Evolutionary conservation across 2,329 filamentous ascomycete genomes (phyloP), one percentile per base, ranked within the genome.

Genomic region (Beauveria varroae): DNA sequence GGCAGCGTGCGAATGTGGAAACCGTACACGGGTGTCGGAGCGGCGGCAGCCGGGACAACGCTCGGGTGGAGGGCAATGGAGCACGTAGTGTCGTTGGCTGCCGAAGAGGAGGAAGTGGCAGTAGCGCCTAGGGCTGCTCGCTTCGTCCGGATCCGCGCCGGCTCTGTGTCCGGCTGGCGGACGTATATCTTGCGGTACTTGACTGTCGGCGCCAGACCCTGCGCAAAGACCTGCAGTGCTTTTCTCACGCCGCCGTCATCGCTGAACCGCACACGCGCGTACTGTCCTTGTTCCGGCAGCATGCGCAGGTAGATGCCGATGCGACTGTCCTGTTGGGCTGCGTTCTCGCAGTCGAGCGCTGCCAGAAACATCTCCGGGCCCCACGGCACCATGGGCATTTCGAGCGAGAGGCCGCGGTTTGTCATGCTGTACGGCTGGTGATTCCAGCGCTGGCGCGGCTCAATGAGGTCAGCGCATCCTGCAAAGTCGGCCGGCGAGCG

Each of bases 371-470:
- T 63, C 53, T 63, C 57, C 5, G 46, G 30, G 20, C 57, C 62
- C 62, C 62, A 63, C 16, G 58, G 44, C 16, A 57, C 52, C 49
- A 61, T 57, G 52, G 52, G 52, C 51, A 61, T 50, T 41, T 63
- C 46, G 5, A 64, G 41, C 40, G 52, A 46, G 24, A 64, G 60
- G 26, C 62, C 60, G 12, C 57, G 58, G 43, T 64, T 62, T 3
- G 62, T 62, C 24, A 62, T 18, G 14, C 24, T 24, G 44, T 61
- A 64, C 30, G 58, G 57, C 34, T 41, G 59, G 18, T 37, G 55
- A 41, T 47, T 58, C 44, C 52, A 57, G n/a, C 43, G 20, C 26
- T 40, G 53, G n/a, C 20, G 28, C 10, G 49, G 44, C 18, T 30
- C 51, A 24, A 54, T 46, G 20, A 62, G 14, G 10, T 54, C 37